Base-by-base conservation (phyloP, 208 protist genomes). In the Kentomonas sorsogonicus region DNA sequence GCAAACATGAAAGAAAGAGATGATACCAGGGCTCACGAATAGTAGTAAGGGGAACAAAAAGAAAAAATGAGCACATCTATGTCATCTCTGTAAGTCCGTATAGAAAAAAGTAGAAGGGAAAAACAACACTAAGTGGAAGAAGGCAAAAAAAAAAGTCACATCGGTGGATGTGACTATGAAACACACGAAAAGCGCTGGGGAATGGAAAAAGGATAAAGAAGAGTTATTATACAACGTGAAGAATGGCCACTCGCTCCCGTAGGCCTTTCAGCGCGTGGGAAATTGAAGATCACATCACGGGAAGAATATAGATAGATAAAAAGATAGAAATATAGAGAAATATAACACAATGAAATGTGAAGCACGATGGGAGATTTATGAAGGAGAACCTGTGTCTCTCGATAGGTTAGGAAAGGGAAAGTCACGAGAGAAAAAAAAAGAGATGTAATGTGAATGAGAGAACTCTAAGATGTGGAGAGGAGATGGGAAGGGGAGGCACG, bases 71-170 rank as follows among this genome's bases (percentile, higher is more conserved):
- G 18, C 27, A 6, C 38, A 41, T 39, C 9, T 6, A 39, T 39
- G 34, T 16, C 6, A 13, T 6, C 9, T 39, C 6, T 16, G n/a
- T 16, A n/a, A n/a, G n/a, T n/a, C n/a, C n/a, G n/a, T n/a, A n/a
- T 3, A 31, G 6, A 31, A 52, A 23, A 30, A 13, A 40, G 7
- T 0, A 33, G 6, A 30, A 44, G 29, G 48, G 27, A 29, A 56
- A 53, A 62, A 34, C 4, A 31, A 53, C 9, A 48, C 25, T 26
- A 34, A 25, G 4, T 41, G 20, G 11, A 51, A 33, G n/a, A 41
- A 56, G 13, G 26, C 18, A 39, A 26, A 65, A 23, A 44, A 63
- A 54, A 33, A 29, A 44, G 54, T n/a, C 15, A 6, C 39, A 54
- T 30, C 45, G 53, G 29, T 33, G 5, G 20, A 22, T 20, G n/a